Evolutionary conservation across 129 eudicot species (phyloP), one percentile per base, ranked within the genome.

Genomic region (Pseudognaphalium luteoalbum): DNA sequence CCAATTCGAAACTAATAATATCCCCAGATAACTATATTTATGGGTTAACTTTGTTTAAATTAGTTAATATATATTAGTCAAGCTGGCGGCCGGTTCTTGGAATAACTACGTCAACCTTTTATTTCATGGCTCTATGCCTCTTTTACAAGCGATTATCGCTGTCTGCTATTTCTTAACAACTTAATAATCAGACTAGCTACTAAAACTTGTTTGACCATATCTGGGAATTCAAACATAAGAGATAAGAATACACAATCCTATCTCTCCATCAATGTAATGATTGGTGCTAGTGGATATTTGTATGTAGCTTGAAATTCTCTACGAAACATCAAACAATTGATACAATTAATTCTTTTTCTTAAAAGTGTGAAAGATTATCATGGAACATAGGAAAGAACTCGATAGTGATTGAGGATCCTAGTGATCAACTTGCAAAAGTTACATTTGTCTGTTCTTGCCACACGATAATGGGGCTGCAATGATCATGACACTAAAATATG

Each of bases 281-380:
- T 70, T 70, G 61, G 74, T 70, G 61, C 74, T 70, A 28, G 5
- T 70, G 59, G 74, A 70, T 70, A 17, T 70, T 47, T 70, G 61
- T 70, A 50, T 14, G 51, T 70, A 70, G 37, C 10, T 22, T 47
- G 60, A 70, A 41, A 12, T 4, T 70, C 32, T 70, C 35, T 47
- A 42, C 25, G 29, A 44, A 69, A 44, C 61, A 28, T 70, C 25
- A 50, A 28, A 44, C 1, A 22, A 50, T 25, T 25, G 28, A 25
- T 25, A 25, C 28, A 25, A 25, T 25, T 25, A 25, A 25, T 50
- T 17, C 61, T 20, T 70, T 62, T 66, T 15, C 19, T 44, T 16
- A 59, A 47, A 70, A 42, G 56, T 12, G 25, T 10, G 20, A 68
- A 2, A 64, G 30, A 70, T 47, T 28, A 70, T 70, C 28, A 70